A percentile compares a stretch with the other conserved stretches of the same genome.
phyloP scores from a whole-genome alignment of 1,139 yeast species.

The Candida sp. region DNA sequence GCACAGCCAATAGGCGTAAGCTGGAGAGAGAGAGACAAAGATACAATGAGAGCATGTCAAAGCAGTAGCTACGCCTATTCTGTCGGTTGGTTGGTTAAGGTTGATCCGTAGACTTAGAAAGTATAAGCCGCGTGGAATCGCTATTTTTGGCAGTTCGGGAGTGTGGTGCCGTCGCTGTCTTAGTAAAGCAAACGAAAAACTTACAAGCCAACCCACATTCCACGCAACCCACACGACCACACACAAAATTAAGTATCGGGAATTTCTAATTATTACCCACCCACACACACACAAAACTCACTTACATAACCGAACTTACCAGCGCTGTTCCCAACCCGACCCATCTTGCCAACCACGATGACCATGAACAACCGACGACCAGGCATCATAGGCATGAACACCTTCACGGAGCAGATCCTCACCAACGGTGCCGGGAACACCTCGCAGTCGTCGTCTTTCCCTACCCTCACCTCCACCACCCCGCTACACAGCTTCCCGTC shows the following conservation, averaged over 20 bases:
- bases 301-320: neutral
- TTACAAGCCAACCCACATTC: neutral
- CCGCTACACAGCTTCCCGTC: constrained; percentile 5
- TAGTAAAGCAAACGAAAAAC: neutral
- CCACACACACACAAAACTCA: neutral
- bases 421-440: too few relatives aligned
- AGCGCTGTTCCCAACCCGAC: neutral
- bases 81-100: too few relatives aligned
- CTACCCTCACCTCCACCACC: neutral
- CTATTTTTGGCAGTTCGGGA: neutral
- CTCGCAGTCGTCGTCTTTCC: neutral
- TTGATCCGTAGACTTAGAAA: neutral
- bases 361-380: constrained; percentile 1
- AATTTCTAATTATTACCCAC: neutral
- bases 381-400: neutral
- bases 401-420: neutral
- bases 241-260: neutral
- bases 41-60: too few relatives aligned
- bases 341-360: neutral
- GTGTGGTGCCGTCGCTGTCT: too few relatives aligned
- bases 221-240: neutral
- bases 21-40: too few relatives aligned
- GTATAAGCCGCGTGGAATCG: neutral
- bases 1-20: too few relatives aligned
- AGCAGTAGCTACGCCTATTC: too few relatives aligned